phyloP scores from a whole-genome alignment of 2,329 filamentous ascomycete species.

The Phialemonium atrogriseum region DNA sequence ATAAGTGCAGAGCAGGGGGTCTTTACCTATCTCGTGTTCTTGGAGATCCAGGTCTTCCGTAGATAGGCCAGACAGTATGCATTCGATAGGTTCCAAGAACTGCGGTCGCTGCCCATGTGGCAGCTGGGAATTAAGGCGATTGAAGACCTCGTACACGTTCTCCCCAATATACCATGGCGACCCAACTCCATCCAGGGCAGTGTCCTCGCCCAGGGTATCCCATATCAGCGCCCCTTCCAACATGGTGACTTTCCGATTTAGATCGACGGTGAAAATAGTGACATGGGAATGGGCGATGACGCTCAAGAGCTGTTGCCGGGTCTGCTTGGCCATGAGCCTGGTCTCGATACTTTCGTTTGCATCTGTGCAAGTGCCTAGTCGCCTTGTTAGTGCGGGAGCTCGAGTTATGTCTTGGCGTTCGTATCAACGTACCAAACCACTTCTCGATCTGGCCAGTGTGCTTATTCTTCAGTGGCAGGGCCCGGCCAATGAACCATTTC shows the following conservation, averaged over 20 bases:
- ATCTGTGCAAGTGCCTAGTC: slow-evolving; percentile 63
- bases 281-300: slow-evolving; percentile 70
- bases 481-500: slow-evolving; percentile 72
- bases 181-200: too few relatives aligned
- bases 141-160: slow-evolving; percentile 58
- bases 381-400: too few relatives aligned
- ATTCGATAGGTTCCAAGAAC: slow-evolving; percentile 52
- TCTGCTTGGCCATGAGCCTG: slow-evolving; percentile 56
- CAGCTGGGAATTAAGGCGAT: slow-evolving; percentile 33
- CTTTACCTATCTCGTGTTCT: slow-evolving; percentile 51
- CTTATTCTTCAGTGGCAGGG: slow-evolving; percentile 57
- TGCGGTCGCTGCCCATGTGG: slow-evolving; percentile 33
- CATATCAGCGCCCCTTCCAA: slow-evolving; percentile 60
- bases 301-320: slow-evolving; percentile 60
- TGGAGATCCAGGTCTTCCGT: slow-evolving; percentile 55
- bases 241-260: slow-evolving; percentile 52
- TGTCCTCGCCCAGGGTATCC: slow-evolving; percentile 32
- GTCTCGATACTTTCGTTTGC: slow-evolving; percentile 67
- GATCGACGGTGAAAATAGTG: slow-evolving; percentile 66
- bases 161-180: slow-evolving; percentile 47
- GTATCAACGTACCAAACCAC: slow-evolving; percentile 55
- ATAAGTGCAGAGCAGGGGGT: too few relatives aligned
- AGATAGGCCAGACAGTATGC: slow-evolving; percentile 53
- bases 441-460: slow-evolving; percentile 62
- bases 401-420: slow-evolving; percentile 3